Conservation (phyloP, 2,329 filamentous ascomycete species). For the Sclerotinia nivalis region DNA sequence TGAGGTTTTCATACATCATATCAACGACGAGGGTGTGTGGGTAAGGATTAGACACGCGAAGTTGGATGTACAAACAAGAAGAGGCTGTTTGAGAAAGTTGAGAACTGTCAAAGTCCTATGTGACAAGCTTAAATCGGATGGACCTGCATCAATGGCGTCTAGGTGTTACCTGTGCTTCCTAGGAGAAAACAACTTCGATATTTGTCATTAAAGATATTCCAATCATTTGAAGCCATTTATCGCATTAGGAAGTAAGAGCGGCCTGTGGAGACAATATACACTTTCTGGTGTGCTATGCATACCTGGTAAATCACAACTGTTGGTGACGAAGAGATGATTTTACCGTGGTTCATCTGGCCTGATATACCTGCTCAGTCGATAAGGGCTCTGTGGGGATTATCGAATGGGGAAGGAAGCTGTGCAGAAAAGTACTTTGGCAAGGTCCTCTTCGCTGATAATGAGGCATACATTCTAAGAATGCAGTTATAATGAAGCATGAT, state of each 20-base stretch:
- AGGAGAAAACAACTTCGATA: not conserved
- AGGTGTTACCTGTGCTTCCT: conserved; percentile 13
- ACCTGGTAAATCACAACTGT: not conserved
- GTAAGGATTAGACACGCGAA: conserved; percentile 7
- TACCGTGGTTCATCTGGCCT: conserved; percentile 4
- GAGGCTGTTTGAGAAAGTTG: not conserved
- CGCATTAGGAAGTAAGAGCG: not conserved
- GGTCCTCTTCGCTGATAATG: not conserved
- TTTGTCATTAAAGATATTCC: not conserved
- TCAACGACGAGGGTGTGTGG: not conserved
- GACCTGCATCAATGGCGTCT: conserved; percentile 18
- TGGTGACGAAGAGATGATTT: not conserved
- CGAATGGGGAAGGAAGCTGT: not conserved
- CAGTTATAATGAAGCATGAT: conserved; percentile 3
- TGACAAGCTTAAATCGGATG: conserved; percentile 15
- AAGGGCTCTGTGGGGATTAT: not conserved
- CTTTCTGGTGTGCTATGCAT: not conserved
- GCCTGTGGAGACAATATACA: not conserved
- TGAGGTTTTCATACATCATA: conserved; percentile 7
- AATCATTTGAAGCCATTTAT: not conserved
- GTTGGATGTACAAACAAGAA: not conserved
- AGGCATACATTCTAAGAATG: not conserved
- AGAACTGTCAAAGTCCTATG: not conserved
- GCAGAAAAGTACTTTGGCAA: not conserved
- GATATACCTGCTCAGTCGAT: not conserved